Evolutionary conservation across 345 rosid genomes (phyloP).

Genomic region (Linum tenue): DNA sequence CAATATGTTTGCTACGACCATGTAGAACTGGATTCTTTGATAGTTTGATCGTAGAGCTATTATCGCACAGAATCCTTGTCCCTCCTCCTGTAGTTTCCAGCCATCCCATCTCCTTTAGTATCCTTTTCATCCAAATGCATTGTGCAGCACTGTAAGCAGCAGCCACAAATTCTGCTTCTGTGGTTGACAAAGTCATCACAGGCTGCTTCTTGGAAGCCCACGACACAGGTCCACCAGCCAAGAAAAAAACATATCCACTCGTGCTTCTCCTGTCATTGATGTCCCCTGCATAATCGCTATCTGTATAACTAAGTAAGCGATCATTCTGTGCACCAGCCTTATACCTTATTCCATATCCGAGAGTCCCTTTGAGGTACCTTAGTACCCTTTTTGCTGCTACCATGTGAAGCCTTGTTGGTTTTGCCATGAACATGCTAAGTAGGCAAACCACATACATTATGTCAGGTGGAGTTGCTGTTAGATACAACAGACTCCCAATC

Average conservation of each 20-base stretch:
- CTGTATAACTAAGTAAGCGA: neutral
- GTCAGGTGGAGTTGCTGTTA: neutral
- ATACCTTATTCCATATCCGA: neutral
- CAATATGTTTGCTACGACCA: slow-evolving; percentile 2
- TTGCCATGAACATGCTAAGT: neutral
- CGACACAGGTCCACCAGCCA: neutral
- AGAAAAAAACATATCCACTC: neutral
- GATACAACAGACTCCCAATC: neutral
- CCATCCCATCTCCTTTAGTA: too few species aligned
- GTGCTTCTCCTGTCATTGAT: neutral
- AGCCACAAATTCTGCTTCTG: too few species aligned
- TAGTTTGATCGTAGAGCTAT: neutral
- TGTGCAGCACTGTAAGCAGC: neutral
- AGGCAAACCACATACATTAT: neutral
- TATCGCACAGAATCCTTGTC: neutral
- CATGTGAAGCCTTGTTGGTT: neutral
- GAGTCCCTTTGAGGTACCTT: neutral
- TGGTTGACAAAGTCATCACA: too few species aligned
- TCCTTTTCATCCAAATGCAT: too few species aligned
- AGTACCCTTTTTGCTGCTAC: neutral
- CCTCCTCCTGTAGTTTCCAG: too few species aligned
- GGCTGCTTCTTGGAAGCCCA: neutral
- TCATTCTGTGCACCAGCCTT: neutral
- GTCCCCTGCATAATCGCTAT: slow-evolving; percentile 7
- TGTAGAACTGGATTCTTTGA: neutral